Evolutionary conservation across 108 stramenopile genomes (phyloP).

Genomic region (Epipyxis sp.): DNA sequence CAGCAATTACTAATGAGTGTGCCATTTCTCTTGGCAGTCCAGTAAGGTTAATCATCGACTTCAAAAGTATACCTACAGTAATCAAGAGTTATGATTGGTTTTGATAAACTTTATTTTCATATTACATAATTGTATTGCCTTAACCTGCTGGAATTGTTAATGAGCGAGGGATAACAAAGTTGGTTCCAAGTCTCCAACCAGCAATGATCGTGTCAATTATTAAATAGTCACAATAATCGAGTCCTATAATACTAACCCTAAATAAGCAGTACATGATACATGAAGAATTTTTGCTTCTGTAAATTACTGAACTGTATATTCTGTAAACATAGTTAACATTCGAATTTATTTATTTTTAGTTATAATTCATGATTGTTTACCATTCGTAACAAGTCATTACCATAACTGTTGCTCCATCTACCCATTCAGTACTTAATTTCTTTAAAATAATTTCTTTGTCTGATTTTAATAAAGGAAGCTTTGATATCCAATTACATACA

Average conservation of each 20-base stretch:
- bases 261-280: neutral
- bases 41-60: neutral
- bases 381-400: neutral
- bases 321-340: neutral
- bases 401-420: slow-evolving; percentile 10
- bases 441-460: neutral
- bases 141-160: too few relatives aligned
- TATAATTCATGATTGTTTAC: too few relatives aligned
- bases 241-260: too few relatives aligned
- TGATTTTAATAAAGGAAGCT: neutral
- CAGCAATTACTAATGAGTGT: neutral
- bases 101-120: too few relatives aligned
- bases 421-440: neutral
- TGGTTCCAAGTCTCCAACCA: too few relatives aligned
- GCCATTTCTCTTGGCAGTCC: neutral
- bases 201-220: too few relatives aligned
- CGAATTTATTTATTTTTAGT: neutral
- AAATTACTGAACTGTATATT: neutral
- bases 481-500: neutral
- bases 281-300: neutral
- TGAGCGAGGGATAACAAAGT: too few relatives aligned
- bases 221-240: too few relatives aligned
- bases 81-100: neutral
- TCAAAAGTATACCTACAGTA: neutral
- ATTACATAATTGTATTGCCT: too few relatives aligned